Evolutionary conservation across 768 basidiomycete species (phyloP), one percentile per base, ranked within the genome.

Genomic region (Pleurotus pulmonarius): DNA sequence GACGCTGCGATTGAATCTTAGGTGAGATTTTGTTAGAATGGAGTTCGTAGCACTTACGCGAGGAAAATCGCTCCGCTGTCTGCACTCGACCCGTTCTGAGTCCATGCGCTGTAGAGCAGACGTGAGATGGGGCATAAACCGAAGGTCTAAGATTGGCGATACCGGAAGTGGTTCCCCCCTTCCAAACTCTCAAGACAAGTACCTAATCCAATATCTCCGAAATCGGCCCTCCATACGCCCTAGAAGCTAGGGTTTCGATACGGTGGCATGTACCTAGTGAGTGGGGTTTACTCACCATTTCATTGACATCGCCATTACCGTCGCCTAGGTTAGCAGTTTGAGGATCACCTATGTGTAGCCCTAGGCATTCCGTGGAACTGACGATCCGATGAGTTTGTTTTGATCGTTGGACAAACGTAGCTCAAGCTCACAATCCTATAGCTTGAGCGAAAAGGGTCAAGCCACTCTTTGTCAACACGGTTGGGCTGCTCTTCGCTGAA

Each of bases 241-340:
- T 86, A 53, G 11, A 75, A 79, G 53, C 78, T 59, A 26, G 38
- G 8, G 52, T 20, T 8, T n/a, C 34, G 8, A 13, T 13, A 22
- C 22, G 37, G 8, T 41, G 5, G 5, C 5, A 41, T 44, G n/a
- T 12, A 26, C 29, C 48, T 40, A 22, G 18, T 4, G 5, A 15
- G 46, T 43, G 15, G 4, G 29, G 24, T 13, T 22, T 15, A 67
- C 79, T 41, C 62, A 87, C 90, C 49, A 66, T 79, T 72, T 83
- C 74, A 46, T 75, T 76, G 20, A 69, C 68, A n/a, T 56, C 75
- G 2, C 90, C 91, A 60, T 85, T 71, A 0, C 92, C 91, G 60
- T 95, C 93, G 0, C 92, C 92, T 1, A 94, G 75, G 63, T 92
- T 80, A 0, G 90, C 91, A 3, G 70, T 72, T 63, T 94, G 92